A percentile compares a stretch with the other conserved stretches of the same genome.
phyloP scores from a whole-genome alignment of 2,329 filamentous ascomycete genomes.

The Calonectria montana region DNA sequence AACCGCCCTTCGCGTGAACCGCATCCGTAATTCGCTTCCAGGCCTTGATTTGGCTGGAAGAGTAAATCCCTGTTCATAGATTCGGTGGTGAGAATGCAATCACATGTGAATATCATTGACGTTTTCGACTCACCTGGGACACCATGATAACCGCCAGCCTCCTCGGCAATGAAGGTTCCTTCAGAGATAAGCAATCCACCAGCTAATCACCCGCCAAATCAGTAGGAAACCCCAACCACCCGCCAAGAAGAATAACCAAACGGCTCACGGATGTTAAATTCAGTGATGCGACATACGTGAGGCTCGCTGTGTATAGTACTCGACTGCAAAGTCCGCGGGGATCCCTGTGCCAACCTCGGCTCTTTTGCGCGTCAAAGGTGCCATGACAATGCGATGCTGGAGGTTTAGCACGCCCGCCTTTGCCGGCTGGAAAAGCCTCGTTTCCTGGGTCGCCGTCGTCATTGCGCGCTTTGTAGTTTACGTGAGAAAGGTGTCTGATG shows the following conservation, averaged over 20 bases:
- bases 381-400: constrained; percentile 62
- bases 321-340: constrained; percentile 49
- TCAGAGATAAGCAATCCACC: constrained; percentile 59
- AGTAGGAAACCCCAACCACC: not conserved
- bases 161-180: constrained; percentile 56
- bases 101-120: too few species aligned
- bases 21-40: constrained; percentile 72
- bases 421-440: constrained; percentile 55
- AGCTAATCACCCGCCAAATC: constrained; percentile 31
- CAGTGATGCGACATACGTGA: constrained; percentile 33
- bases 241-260: not conserved
- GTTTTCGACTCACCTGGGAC: constrained; percentile 28
- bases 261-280: not conserved
- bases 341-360: constrained; percentile 50
- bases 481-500: not conserved
- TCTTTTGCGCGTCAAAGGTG: constrained; percentile 68
- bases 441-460: not conserved
- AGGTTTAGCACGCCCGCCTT: constrained; percentile 52
- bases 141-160: constrained; percentile 45
- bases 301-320: constrained; percentile 60
- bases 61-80: constrained; percentile 68
- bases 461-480: not conserved
- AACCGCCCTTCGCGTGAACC: constrained; percentile 71
- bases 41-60: constrained; percentile 63
- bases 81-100: not conserved